Conservation (phyloP, 208 protist genomes). For the Tetramitus jugosus region DNA sequence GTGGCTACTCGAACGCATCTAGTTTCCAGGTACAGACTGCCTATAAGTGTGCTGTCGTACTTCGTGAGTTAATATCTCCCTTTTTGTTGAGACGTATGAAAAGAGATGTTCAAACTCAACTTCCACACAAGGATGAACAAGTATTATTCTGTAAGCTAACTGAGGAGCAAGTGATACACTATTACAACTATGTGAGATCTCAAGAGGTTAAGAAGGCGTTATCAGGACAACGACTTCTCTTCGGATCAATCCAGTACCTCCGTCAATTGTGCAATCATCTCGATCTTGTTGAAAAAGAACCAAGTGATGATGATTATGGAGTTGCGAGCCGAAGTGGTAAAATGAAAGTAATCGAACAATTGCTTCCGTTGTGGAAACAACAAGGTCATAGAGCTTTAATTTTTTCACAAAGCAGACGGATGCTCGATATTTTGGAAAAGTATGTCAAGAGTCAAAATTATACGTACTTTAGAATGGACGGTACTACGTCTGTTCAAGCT, state of each 20-base stretch:
- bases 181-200: conserved; percentile 70
- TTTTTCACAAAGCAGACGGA: conserved; percentile 92
- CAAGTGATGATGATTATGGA: not conserved
- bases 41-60: conserved; percentile 78
- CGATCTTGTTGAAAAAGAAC: conserved; percentile 41
- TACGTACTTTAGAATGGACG: conserved; percentile 89
- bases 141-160: conserved; percentile 90
- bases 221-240: conserved; percentile 20
- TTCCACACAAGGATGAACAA: conserved; percentile 90
- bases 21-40: conserved; percentile 74
- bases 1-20: conserved; percentile 77
- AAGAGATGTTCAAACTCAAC: conserved; percentile 66
- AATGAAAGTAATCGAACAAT: conserved; percentile 69
- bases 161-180: conserved; percentile 72
- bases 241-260: not conserved
- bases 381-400: conserved; percentile 84
- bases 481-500: conserved; percentile 63
- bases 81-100: conserved; percentile 92
- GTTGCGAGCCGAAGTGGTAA: conserved; percentile 69
- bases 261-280: conserved; percentile 60
- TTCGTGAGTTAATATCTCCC: conserved; percentile 82
- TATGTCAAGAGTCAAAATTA: conserved; percentile 59
- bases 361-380: conserved; percentile 79
- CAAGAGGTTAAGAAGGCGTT: conserved; percentile 55
- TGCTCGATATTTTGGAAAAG: conserved; percentile 93